Percentiles rank a stretch among this genome's conserved stretches.
These are phyloP conservation scores for Pistacia atlantica DNA, from an alignment of 345 rosid genomes.

Conservation along the genomic window DNA sequence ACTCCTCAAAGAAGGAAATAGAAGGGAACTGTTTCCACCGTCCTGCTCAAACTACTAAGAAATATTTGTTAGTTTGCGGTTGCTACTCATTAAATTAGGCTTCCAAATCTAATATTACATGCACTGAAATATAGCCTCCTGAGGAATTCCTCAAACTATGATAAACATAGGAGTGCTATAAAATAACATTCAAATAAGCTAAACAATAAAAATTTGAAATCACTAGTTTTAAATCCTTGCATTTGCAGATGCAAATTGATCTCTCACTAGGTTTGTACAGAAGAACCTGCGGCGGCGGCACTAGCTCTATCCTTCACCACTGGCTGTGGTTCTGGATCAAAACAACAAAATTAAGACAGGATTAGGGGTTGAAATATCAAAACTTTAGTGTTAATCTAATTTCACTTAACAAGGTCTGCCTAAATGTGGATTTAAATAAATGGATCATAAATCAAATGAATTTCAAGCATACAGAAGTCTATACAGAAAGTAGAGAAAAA, in stretches of 20 bases:
- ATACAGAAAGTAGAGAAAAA: too few relatives aligned
- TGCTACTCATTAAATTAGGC: too few relatives aligned
- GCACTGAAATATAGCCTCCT: neutral
- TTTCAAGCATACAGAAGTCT: neutral
- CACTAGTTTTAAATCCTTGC: neutral
- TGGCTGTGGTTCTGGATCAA: slow-evolving; percentile 38
- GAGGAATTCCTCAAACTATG: neutral
- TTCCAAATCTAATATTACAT: neutral
- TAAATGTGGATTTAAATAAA: neutral
- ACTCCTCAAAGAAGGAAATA: too few relatives aligned
- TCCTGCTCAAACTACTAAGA: too few relatives aligned
- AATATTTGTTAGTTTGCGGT: too few relatives aligned
- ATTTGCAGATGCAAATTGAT: neutral
- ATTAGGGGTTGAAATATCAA: neutral
- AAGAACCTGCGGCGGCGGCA: slow-evolving; percentile 13
- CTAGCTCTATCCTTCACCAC: slow-evolving; percentile 32
- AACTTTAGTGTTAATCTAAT: neutral
- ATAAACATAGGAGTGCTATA: neutral
- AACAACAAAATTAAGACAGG: slow-evolving; percentile 2
- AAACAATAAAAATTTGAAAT: neutral
- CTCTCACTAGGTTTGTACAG: slow-evolving; percentile 1
- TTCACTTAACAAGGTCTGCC: neutral
- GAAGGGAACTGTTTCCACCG: too few relatives aligned
- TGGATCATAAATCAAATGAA: neutral
- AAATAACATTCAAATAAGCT: neutral